A percentile compares a stretch with the other conserved stretches of the same genome.
These are phyloP conservation scores for Sphenostylis stenocarpa DNA, from an alignment of 306 rosid genomes.

Conservation along the genomic window DNA sequence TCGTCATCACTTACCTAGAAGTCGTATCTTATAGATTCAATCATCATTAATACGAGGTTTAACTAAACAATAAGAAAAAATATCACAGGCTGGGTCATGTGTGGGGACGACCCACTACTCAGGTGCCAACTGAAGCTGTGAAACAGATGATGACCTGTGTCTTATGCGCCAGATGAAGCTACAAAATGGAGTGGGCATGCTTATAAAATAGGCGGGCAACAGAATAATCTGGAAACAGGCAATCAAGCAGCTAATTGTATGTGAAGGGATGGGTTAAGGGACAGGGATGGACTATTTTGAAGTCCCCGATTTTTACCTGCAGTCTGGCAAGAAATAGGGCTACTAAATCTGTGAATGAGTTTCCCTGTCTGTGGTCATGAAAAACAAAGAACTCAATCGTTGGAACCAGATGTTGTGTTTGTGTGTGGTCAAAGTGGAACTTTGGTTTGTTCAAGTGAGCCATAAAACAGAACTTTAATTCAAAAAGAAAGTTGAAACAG, in stretches of 20 bases:
- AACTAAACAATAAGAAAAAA: background rate
- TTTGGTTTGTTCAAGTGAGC: background rate
- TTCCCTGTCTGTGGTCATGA: background rate
- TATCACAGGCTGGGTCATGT: background rate
- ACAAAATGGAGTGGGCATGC: background rate
- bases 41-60: background rate
- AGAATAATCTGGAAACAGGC: background rate
- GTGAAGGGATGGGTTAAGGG: background rate
- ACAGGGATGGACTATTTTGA: background rate
- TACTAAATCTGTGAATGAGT: background rate
- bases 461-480: background rate
- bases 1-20: background rate
- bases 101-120: background rate
- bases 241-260: background rate
- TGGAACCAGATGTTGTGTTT: background rate
- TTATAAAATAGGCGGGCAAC: background rate
- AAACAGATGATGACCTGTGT: background rate
- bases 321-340: background rate
- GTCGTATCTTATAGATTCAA: background rate
- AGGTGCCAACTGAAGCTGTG: background rate
- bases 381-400: background rate
- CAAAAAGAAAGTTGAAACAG: background rate
- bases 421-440: no score
- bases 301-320: background rate
- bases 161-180: background rate